A percentile compares a stretch with the other conserved stretches of the same genome.
Evolutionary conservation across 192 early-diverging fungal species (phyloP).

Genomic region (Podila horticola): DNA sequence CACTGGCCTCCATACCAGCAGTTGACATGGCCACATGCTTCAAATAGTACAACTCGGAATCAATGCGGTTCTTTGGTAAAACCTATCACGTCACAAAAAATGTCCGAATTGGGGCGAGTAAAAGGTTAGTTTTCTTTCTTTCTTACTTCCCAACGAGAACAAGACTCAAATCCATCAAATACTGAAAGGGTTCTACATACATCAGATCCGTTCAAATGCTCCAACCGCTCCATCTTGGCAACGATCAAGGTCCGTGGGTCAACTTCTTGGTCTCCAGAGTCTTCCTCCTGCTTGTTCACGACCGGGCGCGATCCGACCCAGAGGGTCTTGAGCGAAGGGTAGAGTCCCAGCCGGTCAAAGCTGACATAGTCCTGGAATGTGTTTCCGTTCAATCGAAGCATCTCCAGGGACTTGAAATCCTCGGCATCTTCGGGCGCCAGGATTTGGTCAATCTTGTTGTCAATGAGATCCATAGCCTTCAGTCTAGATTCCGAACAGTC

Average conservation of each 20-base stretch:
- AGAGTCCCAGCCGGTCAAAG: conserved; percentile 55
- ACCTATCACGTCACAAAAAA: conserved; percentile 34
- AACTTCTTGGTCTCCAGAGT: neutral
- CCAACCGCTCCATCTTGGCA: conserved; percentile 54
- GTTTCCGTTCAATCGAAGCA: conserved; percentile 59
- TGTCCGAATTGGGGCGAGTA: neutral
- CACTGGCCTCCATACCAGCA: conserved; percentile 35
- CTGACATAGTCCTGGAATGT: conserved; percentile 50
- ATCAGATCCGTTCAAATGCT: conserved; percentile 60
- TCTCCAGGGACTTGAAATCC: conserved; percentile 45
- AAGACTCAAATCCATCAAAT: neutral
- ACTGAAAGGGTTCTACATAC: conserved; percentile 19
- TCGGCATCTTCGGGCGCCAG: conserved; percentile 20
- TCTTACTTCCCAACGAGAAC: neutral
- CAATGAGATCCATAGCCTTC: conserved; percentile 55
- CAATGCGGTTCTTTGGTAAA: conserved; percentile 36
- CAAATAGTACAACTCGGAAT: conserved; percentile 67
- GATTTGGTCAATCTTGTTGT: conserved; percentile 48
- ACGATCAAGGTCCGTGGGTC: conserved; percentile 27
- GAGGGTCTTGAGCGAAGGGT: conserved; percentile 46
- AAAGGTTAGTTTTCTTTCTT: neutral
- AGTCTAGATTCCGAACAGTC: conserved; percentile 22
- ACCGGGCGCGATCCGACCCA: conserved; percentile 60
- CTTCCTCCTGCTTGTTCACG: neutral
- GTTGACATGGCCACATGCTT: conserved; percentile 46